Evolutionary conservation across 768 basidiomycete species (phyloP), one percentile per base, ranked within the genome.

Genomic region (Myochromella boudieri): DNA sequence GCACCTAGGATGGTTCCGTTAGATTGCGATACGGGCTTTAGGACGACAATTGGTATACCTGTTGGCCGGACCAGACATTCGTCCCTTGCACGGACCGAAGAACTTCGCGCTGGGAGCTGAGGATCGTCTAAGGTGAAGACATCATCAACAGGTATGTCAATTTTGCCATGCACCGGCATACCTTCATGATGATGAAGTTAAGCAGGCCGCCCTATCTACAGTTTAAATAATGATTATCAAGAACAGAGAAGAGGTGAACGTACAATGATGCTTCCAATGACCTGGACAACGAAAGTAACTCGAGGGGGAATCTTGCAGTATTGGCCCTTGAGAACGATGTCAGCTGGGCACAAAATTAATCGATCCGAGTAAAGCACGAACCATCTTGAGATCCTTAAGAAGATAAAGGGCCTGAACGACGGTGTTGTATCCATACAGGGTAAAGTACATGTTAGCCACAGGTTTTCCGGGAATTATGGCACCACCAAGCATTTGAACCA

Each of bases 261-360:
- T 62, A 76, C 76, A 21, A 84, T 65, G 27, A 84, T 61, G 11
- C 80, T 74, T 3, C 83, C 82, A 34, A 75, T 54, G 15, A 65
- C 60, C 56, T 84, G 82, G 4, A 78, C 75, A 11, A 64, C 59
- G 55, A 84, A 83, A 3, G 81, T 76, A 33, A 71, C 70, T n/a
- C 77, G 71, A 4, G 82, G 82, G 10, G 82, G 78, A 15, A 84
- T 69, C 63, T 84, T 84, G 12, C 73, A 68, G 55, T 72, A 65
- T 51, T 71, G 70, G 32, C 63, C 66, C 61, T 68, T 37, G 54
- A 5, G 17, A 42, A 14, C 25, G 10, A 17, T n/a, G n/a, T n/a
- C n/a, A n/a, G n/a, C n/a, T n/a, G n/a, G n/a, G n/a, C n/a, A n/a
- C n/a, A n/a, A n/a, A n/a, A n/a, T n/a, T n/a, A n/a, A n/a, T n/a